Base-by-base conservation (phyloP, 345 rosid species). In the Limnanthes douglasii region DNA sequence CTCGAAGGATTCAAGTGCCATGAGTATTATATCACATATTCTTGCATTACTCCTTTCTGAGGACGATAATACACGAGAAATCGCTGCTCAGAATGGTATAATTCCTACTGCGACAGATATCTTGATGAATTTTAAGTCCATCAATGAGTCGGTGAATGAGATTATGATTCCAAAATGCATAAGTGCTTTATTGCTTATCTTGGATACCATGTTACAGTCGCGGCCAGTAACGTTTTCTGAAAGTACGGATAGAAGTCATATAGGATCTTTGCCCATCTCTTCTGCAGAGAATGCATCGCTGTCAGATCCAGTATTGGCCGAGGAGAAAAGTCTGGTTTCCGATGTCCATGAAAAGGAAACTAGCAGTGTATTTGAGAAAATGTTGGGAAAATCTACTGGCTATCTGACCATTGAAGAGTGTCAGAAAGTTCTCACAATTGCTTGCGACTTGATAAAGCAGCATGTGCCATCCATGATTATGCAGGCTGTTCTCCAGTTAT, bases 401-500 rank as follows among this genome's bases (percentile, higher is more conserved):
- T 80, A 68, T 55, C 41, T 88, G 57, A 76, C 79, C 0, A 37
- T 55, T 35, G 93, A 79, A 54, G 95, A 88, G 62, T 50, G 90
- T 62, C 65, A 62, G 15, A 73, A 69, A 57, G 73, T 74, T 41
- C 57, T 88, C 28, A 66, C 51, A 40, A 49, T 88, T 21, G 71
- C 70, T 11, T 76, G 83, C 45, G 81, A 76, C 43, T 63, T 88
- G 37, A 68, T 88, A 47, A 83, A 72, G 59, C 83, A 70, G 51
- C 82, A 66, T 55, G 90, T 79, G 42, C 90, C 97, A 15, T 74
- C 86, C 35, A 48, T 79, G 66, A 62, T 88, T 37, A 83, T 83
- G 97, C 97, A 83, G 68, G 95, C 97, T 60, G 78, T 73, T 62
- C 70, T 88, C 54, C 97, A 83, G 68, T 43, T 88, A 53, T 79